phyloP scores from a whole-genome alignment of 176 grass and related monocot species.

The Zoysia pacifica region DNA sequence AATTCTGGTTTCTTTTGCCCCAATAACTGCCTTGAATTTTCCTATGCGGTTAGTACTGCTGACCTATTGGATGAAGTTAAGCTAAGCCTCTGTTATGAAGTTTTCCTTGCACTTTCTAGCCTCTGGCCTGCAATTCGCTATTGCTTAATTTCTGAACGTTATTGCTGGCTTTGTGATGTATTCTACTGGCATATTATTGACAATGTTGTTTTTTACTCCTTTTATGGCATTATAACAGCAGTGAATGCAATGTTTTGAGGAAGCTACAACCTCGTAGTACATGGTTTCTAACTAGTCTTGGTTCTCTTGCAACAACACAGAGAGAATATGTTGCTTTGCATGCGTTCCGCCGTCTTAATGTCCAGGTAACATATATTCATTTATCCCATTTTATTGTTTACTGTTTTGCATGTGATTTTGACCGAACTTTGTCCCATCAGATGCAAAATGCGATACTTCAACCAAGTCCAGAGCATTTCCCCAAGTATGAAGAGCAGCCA shows the following conservation, averaged over 20 bases:
- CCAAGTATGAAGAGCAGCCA: constrained; percentile 89
- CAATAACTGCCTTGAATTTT: neutral
- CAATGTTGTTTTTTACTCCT: neutral
- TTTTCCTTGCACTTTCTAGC: neutral
- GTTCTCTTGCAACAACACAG: constrained; percentile 98
- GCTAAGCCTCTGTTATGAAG: neutral
- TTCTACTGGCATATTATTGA: constrained; percentile 20
- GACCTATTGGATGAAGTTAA: constrained; percentile 18
- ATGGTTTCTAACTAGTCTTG: constrained; percentile 85
- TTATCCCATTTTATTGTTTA: constrained; percentile 28
- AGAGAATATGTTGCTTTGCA: constrained; percentile 95
- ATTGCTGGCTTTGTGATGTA: neutral
- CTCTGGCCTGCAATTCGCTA: neutral
- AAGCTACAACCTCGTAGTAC: constrained; percentile 77
- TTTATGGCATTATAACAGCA: constrained; percentile 22
- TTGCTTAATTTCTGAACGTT: neutral
- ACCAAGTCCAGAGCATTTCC: constrained; percentile 95
- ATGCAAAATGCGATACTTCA: constrained; percentile 99
- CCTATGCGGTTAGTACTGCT: neutral
- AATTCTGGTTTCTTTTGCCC: constrained; percentile 11
- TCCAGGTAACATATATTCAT: constrained; percentile 56
- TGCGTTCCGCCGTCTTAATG: constrained; percentile 86
- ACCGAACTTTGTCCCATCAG: constrained; percentile 45
- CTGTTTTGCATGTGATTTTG: constrained; percentile 11
- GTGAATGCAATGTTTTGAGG: constrained; percentile 69